phyloP scores from a whole-genome alignment of 805 yeast genomes.

The Ogataea kodamae region DNA sequence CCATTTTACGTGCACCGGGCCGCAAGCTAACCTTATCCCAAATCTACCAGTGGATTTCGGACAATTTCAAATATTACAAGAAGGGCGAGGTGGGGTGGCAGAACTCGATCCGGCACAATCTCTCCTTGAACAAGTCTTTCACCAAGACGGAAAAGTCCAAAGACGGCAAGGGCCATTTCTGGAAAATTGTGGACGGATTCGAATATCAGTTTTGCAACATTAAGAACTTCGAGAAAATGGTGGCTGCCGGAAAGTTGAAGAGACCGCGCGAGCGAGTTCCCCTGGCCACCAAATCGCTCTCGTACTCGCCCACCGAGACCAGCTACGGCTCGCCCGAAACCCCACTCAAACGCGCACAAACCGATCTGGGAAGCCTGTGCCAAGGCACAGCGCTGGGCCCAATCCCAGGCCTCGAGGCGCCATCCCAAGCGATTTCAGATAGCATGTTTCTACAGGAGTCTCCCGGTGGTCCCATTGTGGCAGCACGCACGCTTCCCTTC shows the following conservation, averaged over 20 bases:
- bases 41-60: conserved; percentile 89
- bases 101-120: conserved; percentile 91
- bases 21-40: conserved; percentile 74
- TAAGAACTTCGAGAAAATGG: conserved; percentile 42
- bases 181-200: conserved; percentile 84
- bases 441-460: conserved; percentile 24
- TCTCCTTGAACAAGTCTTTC: conserved; percentile 90
- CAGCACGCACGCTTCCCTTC: conserved; percentile 44
- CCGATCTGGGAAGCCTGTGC: conserved; percentile 4
- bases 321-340: conserved; percentile 3
- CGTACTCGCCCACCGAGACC: conserved; percentile 4
- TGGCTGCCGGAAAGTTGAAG: conserved; percentile 13
- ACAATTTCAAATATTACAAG: conserved; percentile 77
- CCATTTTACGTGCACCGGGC: conserved; percentile 75
- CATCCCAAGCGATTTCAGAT: conserved; percentile 35
- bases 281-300: conserved; percentile 10
- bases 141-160: conserved; percentile 86
- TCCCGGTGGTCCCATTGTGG: conserved; percentile 22
- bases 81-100: conserved; percentile 95
- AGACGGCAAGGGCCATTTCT: conserved; percentile 88
- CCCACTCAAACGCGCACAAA: conserved; percentile 8
- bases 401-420: conserved; percentile 39
- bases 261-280: conserved; percentile 7
- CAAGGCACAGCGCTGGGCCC: conserved; percentile 15
- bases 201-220: conserved; percentile 77